Evolutionary conservation across 2,329 filamentous ascomycete species (phyloP).

Genomic region (Alternaria infectoria): DNA sequence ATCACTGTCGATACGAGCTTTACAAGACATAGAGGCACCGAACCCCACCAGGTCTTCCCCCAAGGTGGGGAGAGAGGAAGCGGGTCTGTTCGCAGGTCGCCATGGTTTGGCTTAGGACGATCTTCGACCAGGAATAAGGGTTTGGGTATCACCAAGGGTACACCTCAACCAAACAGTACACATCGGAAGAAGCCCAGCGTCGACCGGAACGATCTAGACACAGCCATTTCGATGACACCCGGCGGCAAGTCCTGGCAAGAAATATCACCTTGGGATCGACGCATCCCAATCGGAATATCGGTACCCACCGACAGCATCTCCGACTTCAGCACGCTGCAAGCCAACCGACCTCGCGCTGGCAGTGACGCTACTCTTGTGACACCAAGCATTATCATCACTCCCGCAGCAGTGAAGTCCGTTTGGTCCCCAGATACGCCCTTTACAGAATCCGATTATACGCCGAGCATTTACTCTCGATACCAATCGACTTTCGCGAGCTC

Average conservation of each 20-base stretch:
- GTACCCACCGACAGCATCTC: conserved; percentile 63
- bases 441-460: conserved; percentile 62
- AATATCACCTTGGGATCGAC: conserved; percentile 71
- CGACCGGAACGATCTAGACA: conserved; percentile 33
- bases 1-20: conserved; percentile 76
- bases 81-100: conserved; percentile 31
- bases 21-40: conserved; percentile 52
- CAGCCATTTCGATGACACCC: conserved; percentile 38
- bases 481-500: conserved; percentile 49
- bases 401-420: conserved; percentile 57
- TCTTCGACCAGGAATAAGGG: conserved; percentile 40
- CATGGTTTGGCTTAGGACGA: conserved; percentile 40
- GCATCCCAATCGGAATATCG: conserved; percentile 75
- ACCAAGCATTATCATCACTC: conserved; percentile 61
- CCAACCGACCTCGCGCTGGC: conserved; percentile 45
- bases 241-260: conserved; percentile 50
- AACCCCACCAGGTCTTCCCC: conserved; percentile 56
- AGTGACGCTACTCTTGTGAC: conserved; percentile 49
- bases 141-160: conserved; percentile 44
- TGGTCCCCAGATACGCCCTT: conserved; percentile 67
- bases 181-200: conserved; percentile 21
- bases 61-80: conserved; percentile 34
- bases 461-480: conserved; percentile 68
- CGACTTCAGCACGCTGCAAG: conserved; percentile 43
- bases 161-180: conserved; percentile 34